Evolutionary conservation across 179 eudicot species (phyloP).

Genomic region (Camellia oleifera): DNA sequence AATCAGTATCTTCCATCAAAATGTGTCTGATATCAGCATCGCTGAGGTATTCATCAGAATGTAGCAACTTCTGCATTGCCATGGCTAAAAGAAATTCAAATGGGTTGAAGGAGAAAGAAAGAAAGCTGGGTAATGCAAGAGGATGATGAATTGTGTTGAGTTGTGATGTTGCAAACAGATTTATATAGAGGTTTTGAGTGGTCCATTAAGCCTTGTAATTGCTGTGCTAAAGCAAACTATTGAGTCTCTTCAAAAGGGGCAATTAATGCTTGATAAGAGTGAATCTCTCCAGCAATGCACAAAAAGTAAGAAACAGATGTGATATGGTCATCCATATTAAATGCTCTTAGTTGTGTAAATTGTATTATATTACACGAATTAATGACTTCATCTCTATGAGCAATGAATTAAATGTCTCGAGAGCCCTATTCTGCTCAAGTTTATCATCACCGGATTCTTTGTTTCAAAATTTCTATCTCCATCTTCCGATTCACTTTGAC

Average conservation of each 20-base stretch:
- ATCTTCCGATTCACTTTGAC: too few relatives aligned
- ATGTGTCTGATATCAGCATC: background rate
- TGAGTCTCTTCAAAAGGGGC: background rate
- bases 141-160: too few relatives aligned
- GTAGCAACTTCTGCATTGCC: slow-evolving; percentile 12
- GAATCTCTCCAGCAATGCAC: background rate
- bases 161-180: background rate
- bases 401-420: too few relatives aligned
- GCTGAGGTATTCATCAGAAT: background rate
- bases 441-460: too few relatives aligned
- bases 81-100: background rate
- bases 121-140: background rate
- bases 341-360: background rate
- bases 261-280: background rate
- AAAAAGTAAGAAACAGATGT: background rate
- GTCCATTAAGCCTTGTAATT: background rate
- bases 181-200: background rate
- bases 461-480: too few relatives aligned
- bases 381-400: background rate
- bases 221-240: background rate
- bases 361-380: background rate
- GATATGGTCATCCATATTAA: background rate
- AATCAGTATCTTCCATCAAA: background rate
- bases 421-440: too few relatives aligned
- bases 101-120: background rate